Conservation (phyloP, 345 rosid species). For the Euphorbia peplus region DNA sequence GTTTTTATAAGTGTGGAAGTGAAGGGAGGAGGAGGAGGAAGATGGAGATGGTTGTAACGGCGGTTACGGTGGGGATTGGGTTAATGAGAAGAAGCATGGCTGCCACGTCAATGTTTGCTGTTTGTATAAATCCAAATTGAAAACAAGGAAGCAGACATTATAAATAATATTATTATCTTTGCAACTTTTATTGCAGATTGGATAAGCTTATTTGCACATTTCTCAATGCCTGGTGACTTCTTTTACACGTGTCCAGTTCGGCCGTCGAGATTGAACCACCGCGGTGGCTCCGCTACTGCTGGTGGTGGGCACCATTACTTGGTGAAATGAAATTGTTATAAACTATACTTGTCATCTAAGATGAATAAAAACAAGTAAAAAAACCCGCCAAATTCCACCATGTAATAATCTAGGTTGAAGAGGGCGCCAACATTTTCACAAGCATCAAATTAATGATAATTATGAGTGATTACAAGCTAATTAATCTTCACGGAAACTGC, state of each 20-base stretch:
- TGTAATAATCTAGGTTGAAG: no score
- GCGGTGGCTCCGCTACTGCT: not conserved
- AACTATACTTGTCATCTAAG: no score
- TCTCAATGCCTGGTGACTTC: slow-evolving; percentile 15
- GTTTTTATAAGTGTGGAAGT: not conserved
- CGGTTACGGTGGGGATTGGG: not conserved
- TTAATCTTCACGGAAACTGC: no score
- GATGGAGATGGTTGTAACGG: not conserved
- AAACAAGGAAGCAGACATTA: not conserved
- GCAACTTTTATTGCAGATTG: not conserved
- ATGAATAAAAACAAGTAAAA: no score
- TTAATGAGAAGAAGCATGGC: slow-evolving; percentile 6
- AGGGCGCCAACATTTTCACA: no score
- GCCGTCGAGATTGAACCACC: not conserved
- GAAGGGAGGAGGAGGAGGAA: not conserved
- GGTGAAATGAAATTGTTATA: no score
- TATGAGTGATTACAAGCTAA: no score
- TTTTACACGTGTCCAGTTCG: slow-evolving; percentile 4
- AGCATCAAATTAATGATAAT: no score
- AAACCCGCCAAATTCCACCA: no score
- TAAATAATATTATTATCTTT: no score
- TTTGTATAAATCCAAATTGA: slow-evolving; percentile 11
- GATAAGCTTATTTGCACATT: slow-evolving; percentile 31
- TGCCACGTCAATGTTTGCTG: slow-evolving; percentile 31
- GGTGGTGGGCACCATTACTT: not conserved